Evolutionary conservation across 441 rosid genomes (phyloP).

Genomic region (Pelargonium australe): DNA sequence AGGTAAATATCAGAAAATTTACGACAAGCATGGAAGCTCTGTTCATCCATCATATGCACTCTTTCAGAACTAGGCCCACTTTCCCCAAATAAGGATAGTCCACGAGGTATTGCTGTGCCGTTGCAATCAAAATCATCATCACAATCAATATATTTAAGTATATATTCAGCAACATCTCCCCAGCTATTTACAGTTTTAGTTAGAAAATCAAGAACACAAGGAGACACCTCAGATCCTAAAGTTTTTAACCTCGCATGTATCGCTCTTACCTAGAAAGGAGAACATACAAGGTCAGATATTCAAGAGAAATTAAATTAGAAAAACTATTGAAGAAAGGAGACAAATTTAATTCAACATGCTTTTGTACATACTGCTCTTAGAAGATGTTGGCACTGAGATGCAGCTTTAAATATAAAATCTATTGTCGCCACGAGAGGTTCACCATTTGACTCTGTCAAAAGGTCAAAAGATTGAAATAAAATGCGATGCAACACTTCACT

Average conservation of each 20-base stretch:
- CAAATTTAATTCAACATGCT: background rate
- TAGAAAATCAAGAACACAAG: conserved; percentile 74
- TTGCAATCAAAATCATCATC: conserved; percentile 47
- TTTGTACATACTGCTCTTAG: conserved; percentile 73
- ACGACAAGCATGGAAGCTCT: conserved; percentile 36
- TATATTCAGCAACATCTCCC: conserved; percentile 80
- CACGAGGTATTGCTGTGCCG: conserved; percentile 41
- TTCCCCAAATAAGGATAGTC: conserved; percentile 61
- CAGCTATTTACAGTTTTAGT: conserved; percentile 86
- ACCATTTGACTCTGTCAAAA: conserved; percentile 64
- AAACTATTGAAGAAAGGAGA: background rate
- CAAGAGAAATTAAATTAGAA: conserved; percentile 10
- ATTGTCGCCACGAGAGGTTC: conserved; percentile 77
- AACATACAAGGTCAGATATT: conserved; percentile 12
- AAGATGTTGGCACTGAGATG: conserved; percentile 83
- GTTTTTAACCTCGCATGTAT: conserved; percentile 76
- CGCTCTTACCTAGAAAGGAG: conserved; percentile 62
- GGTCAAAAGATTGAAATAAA: conserved; percentile 63
- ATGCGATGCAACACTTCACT: conserved; percentile 81
- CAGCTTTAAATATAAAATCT: conserved; percentile 83
- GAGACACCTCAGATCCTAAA: conserved; percentile 76
- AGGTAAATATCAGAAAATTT: conserved; percentile 85
- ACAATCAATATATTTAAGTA: conserved; percentile 72
- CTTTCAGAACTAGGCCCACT: conserved; percentile 52
- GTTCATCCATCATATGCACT: conserved; percentile 47